Conservation (phyloP, 371 early-diverging fungal species). For the Haplosporangium sp. region DNA sequence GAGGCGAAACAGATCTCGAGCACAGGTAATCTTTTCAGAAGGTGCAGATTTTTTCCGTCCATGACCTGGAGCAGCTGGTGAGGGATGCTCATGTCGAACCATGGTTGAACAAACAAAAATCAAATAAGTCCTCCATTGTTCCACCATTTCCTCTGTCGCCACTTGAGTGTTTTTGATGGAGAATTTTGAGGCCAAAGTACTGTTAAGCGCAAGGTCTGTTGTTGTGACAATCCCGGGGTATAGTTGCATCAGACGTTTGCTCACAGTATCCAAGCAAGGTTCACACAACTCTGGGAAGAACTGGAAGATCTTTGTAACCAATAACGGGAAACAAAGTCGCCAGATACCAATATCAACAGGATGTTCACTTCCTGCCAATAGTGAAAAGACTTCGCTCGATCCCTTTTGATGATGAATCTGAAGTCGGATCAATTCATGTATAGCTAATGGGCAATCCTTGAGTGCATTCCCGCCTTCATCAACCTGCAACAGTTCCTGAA, state of each 20-base stretch:
- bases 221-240: conserved; percentile 70
- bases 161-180: conserved; percentile 54
- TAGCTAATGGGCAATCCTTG: conserved; percentile 59
- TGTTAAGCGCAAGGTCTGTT: conserved; percentile 60
- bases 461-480: conserved; percentile 64
- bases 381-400: conserved; percentile 53
- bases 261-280: conserved; percentile 71
- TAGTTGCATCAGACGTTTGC: conserved; percentile 69
- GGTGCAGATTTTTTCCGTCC: conserved; percentile 68
- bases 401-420: conserved; percentile 66
- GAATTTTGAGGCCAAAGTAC: conserved; percentile 51
- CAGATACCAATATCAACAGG: conserved; percentile 62
- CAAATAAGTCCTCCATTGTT: conserved; percentile 84
- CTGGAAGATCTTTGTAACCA: conserved; percentile 74
- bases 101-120: conserved; percentile 77
- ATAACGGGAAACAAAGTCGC: conserved; percentile 74
- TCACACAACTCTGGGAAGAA: conserved; percentile 71
- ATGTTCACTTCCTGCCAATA: conserved; percentile 65
- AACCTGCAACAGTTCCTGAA: conserved; percentile 64
- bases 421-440: conserved; percentile 61
- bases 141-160: conserved; percentile 73
- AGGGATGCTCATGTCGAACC: conserved; percentile 55
- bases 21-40: conserved; percentile 65
- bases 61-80: conserved; percentile 44
- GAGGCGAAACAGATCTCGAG: conserved; percentile 70